These are phyloP conservation scores for Urochloa ruziziensis DNA, from an alignment of 176 grass and related monocot genomes.

Conservation along the genomic window DNA sequence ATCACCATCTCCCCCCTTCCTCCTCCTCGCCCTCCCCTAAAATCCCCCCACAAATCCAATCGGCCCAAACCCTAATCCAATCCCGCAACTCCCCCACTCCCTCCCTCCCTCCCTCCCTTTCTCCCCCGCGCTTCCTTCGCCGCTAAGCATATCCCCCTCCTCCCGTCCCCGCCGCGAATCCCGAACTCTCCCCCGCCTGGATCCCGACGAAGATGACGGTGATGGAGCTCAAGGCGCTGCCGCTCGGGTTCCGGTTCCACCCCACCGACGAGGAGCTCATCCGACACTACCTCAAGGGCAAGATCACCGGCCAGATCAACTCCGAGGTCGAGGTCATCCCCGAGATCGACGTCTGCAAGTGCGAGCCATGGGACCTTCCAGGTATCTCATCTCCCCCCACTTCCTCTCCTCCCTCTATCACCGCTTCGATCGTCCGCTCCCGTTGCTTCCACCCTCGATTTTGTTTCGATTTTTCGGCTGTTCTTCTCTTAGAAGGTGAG, in stretches of 20 bases:
- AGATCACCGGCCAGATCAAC: slow-evolving; percentile 78
- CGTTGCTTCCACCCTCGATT: neutral
- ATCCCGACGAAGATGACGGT: slow-evolving; percentile 40
- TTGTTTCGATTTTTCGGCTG: neutral
- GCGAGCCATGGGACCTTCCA: slow-evolving; percentile 97
- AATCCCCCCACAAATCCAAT: slow-evolving; percentile 29
- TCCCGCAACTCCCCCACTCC: too few species aligned
- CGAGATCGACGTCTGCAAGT: slow-evolving; percentile 99
- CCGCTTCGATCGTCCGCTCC: neutral
- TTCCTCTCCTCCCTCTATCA: neutral
- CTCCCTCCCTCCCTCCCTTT: too few species aligned
- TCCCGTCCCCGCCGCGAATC: neutral
- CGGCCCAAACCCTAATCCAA: slow-evolving; percentile 36
- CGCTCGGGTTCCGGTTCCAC: slow-evolving; percentile 91
- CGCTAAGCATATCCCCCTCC: slow-evolving; percentile 35
- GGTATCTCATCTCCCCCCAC: slow-evolving; percentile 15
- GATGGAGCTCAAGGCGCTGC: slow-evolving; percentile 69
- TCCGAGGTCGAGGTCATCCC: slow-evolving; percentile 75
- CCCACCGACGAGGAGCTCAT: slow-evolving; percentile 97
- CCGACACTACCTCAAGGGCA: slow-evolving; percentile 89
- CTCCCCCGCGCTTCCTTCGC: slow-evolving; percentile 17
- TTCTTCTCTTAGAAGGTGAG: neutral
- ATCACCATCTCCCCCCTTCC: neutral
- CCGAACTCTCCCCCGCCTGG: neutral
- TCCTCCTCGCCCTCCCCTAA: neutral